phyloP scores from a whole-genome alignment of 306 rosid species.

The Quercus gilva region DNA sequence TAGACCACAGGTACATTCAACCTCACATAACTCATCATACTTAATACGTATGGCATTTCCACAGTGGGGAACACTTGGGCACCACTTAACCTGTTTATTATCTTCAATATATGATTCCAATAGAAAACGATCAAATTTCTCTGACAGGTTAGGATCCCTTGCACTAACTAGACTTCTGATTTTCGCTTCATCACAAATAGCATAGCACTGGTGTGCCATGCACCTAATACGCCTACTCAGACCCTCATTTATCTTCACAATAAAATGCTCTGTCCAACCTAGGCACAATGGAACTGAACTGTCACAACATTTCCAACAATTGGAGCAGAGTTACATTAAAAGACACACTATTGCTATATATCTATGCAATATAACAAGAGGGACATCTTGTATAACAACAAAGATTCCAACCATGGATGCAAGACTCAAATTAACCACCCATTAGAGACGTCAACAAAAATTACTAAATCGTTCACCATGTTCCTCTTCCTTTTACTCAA shows the following conservation, averaged over 20 bases:
- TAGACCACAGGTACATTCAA: conserved; percentile 38
- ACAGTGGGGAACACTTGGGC: conserved; percentile 47
- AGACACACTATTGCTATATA: not conserved
- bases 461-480: not conserved
- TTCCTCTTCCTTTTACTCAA: not conserved
- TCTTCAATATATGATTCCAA: conserved; percentile 47
- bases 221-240: conserved; percentile 44
- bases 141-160: conserved; percentile 28
- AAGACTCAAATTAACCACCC: not conserved
- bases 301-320: not conserved
- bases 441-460: not conserved
- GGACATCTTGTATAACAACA: not conserved
- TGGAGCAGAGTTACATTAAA: not conserved
- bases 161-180: conserved; percentile 31
- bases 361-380: not conserved
- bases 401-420: not conserved
- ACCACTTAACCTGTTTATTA: conserved; percentile 41
- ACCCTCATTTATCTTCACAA: conserved; percentile 41
- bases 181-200: conserved; percentile 38
- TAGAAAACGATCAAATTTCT: conserved; percentile 47
- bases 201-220: conserved; percentile 38
- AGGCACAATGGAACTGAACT: not conserved
- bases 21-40: conserved; percentile 31
- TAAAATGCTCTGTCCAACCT: conserved; percentile 47
- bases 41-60: conserved; percentile 36